phyloP scores from a whole-genome alignment of 2,329 filamentous ascomycete species.

The Sarocladium brachiariae region DNA sequence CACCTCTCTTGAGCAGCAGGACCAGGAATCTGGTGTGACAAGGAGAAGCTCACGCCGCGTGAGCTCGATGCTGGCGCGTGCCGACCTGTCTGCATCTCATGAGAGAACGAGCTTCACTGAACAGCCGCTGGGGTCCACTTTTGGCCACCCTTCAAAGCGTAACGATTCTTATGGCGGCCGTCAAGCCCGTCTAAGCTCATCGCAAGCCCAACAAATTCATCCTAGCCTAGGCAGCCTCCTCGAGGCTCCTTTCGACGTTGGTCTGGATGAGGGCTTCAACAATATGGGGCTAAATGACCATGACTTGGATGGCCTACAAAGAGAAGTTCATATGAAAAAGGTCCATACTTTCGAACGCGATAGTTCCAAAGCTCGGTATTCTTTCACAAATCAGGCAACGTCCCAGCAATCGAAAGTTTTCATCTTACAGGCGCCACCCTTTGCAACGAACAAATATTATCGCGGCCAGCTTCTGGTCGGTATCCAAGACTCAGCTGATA shows the following conservation, averaged over 20 bases:
- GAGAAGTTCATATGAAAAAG: constrained; percentile 66
- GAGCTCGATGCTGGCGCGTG: constrained; percentile 83
- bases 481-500: constrained; percentile 62
- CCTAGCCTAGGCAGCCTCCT: constrained; percentile 54
- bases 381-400: constrained; percentile 45
- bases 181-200: constrained; percentile 31
- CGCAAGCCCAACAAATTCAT: constrained; percentile 38
- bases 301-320: constrained; percentile 62
- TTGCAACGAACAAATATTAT: constrained; percentile 44
- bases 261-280: constrained; percentile 66
- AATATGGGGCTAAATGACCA: constrained; percentile 67
- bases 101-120: constrained; percentile 77
- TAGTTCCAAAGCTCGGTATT: constrained; percentile 54
- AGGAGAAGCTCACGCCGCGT: constrained; percentile 67
- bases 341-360: constrained; percentile 61
- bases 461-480: constrained; percentile 56
- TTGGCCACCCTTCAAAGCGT: constrained; percentile 46
- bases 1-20: constrained; percentile 61
- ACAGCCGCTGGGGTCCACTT: constrained; percentile 31
- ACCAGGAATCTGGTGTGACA: constrained; percentile 46
- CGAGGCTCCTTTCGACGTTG: constrained; percentile 61
- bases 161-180: constrained; percentile 61
- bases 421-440: constrained; percentile 54
- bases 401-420: constrained; percentile 56
- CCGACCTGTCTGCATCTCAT: constrained; percentile 78